Conservation (phyloP, 1,284 basidiomycete genomes). For the Afroboletus lepidellus region DNA sequence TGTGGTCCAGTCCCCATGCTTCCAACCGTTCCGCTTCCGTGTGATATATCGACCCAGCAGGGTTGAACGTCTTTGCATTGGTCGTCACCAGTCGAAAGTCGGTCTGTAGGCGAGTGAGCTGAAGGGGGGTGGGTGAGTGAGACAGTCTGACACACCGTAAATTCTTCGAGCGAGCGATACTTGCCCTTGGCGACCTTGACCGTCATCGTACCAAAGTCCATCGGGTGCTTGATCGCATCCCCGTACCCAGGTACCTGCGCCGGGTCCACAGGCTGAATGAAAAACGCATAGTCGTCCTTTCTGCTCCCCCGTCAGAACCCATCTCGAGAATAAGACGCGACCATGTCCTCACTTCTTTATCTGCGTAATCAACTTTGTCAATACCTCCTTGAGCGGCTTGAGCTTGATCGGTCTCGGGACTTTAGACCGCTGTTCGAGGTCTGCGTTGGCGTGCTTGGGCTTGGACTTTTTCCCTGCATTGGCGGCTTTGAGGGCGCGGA, state of each 20-base stretch:
- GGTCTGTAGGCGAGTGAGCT: constrained; percentile 38
- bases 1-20: constrained; percentile 66
- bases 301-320: constrained; percentile 41
- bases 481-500: constrained; percentile 35
- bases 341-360: constrained; percentile 62
- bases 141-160: constrained; percentile 50
- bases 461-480: constrained; percentile 34
- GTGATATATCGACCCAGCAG: constrained; percentile 67
- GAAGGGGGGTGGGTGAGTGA: not conserved
- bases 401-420: constrained; percentile 60
- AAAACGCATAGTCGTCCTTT: constrained; percentile 86
- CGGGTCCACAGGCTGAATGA: constrained; percentile 68
- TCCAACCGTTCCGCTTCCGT: constrained; percentile 71
- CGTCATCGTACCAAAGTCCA: constrained; percentile 83
- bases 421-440: constrained; percentile 40
- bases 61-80: constrained; percentile 75
- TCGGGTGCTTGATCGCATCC: constrained; percentile 69
- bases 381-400: constrained; percentile 74
- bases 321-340: not conserved
- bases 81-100: constrained; percentile 70
- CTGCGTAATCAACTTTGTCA: constrained; percentile 61
- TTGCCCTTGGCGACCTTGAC: constrained; percentile 61
- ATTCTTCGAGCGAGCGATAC: constrained; percentile 75
- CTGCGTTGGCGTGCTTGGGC: constrained; percentile 13
- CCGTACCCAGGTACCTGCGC: constrained; percentile 66